Evolutionary conservation across 1,284 basidiomycete species (phyloP), one percentile per base, ranked within the genome.

Genomic region (Ustilago esculenta): DNA sequence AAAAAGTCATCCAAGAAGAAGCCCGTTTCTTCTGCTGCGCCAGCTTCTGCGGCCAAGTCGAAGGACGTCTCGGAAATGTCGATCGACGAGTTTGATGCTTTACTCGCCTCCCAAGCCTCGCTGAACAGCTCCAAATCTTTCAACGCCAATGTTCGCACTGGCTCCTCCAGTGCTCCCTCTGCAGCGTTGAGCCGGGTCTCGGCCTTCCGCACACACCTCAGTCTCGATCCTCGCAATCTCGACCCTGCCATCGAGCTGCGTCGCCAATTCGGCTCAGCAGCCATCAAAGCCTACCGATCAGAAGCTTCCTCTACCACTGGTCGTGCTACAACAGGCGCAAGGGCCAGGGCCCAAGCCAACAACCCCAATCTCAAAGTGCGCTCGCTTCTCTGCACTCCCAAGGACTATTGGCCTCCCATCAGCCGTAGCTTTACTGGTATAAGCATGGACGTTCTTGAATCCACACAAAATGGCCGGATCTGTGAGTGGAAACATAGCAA

Each of bases 211-310:
- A 42, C 72, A 1, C 63, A 67, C 33, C 72, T 80, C 21, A 43
- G 51, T 15, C 64, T 80, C n/a, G 71, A 76, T 21, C 52, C 76
- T 5, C 49, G 54, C 25, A 39, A 58, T 20, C 65, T 81, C 25
- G 80, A 81, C 40, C 80, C 80, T 0, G 36, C 56, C 18, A 46
- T 80, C 27, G 80, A 81, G 54, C 72, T 81, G 6, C 68, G 69
- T 9, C 67, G 77, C 14, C 76, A 78, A 41, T 81, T 81, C 43
- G 80, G 80, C 15, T 73, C 77, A 0, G 77, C 80, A 6, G 80
- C 79, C 14, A 77, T 81, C 60, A 79, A 78, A 50, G 79, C 80
- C 3, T 80, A 71, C 37, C 70, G 77, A 39, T 67, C 60, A 15
- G 73, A 78, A 41, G 64, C 61, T 12, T 43, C 52, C 8, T 43